phyloP scores from a whole-genome alignment of 805 yeast genomes.

The Priceomyces castillae region DNA sequence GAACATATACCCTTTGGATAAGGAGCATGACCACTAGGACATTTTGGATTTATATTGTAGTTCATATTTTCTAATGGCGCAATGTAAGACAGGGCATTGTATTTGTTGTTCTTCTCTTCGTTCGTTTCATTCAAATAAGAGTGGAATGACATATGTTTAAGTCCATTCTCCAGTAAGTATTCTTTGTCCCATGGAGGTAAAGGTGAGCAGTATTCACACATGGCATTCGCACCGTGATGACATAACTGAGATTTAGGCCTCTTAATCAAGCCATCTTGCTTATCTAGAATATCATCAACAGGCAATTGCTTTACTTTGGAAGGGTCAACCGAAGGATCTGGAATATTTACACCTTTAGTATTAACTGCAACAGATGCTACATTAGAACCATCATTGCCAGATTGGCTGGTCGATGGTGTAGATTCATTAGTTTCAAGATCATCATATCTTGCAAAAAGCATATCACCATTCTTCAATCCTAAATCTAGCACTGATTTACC shows the following conservation, averaged over 20 bases:
- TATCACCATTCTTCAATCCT: conserved; percentile 57
- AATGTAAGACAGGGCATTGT: conserved; percentile 59
- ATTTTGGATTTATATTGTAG: conserved; percentile 60
- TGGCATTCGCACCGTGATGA: conserved; percentile 87
- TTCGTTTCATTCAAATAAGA: conserved; percentile 74
- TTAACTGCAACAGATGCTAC: background rate
- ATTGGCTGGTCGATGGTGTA: background rate
- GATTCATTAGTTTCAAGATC: background rate
- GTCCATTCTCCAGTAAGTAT: conserved; percentile 69
- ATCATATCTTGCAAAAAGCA: conserved; percentile 47
- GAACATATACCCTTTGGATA: conserved; percentile 96
- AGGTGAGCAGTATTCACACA: conserved; percentile 97
- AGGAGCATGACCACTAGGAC: conserved; percentile 81
- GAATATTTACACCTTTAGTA: background rate
- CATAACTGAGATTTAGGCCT: conserved; percentile 65
- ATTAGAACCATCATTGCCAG: conserved; percentile 2
- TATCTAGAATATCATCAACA: conserved; percentile 66
- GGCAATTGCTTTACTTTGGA: conserved; percentile 49
- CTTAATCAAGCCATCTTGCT: conserved; percentile 66
- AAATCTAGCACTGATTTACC: conserved; percentile 40
- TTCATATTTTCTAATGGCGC: conserved; percentile 75
- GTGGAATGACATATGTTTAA: conserved; percentile 87
- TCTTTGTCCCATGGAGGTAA: conserved; percentile 90
- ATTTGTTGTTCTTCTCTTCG: conserved; percentile 60
- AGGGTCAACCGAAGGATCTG: conserved; percentile 6